Base-by-base conservation (phyloP, 1,284 basidiomycete species). In the Phylloporus sp. region DNA sequence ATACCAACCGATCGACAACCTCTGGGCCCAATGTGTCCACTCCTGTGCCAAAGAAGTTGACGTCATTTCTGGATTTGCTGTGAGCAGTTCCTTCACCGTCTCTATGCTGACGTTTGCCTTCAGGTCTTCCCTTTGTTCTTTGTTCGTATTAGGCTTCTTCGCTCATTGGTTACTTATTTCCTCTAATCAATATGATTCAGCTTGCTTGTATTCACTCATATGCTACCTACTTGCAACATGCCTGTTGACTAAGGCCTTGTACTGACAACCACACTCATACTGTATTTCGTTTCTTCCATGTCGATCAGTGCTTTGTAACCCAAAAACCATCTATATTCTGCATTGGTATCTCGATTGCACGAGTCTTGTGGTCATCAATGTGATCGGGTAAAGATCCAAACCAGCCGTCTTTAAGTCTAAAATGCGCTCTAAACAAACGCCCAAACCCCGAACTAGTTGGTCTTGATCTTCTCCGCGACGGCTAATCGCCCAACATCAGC, bases 391-490 rank as follows among this genome's bases (percentile, higher is more conserved):
- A 60, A 22, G 51, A 66, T 47, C 47, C 31, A 61, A 51, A 32
- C 42, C 15, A 55, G 32, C 39, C 58, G 4, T 54, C 50, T 22
- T n/a, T 20, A 6, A 31, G 34, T 34, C 12, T 49, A 40, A 11
- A 46, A 51, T 34, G 3, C 17, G 17, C 34, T 39, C 40, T n/a
- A 26, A 15, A 10, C 22, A 40, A 37, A n/a, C 29, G 4, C 11
- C 22, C 40, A 15, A n/a, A 8, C 17, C 42, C 22, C 42, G 5
- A 3, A 20, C 42, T 69, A 74, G 61, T 72, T 76, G 1, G 44
- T 71, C 73, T 74, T 77, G 61, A 74, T 72, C 68, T 77, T 74
- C 32, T 72, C 67, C 22, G 26, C 31, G 10, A 56, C 49, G 4
- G 40, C 73, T 68, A 34, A 22, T 4, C 7, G 2, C 18, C 37